Percentiles rank a stretch among this genome's conserved stretches.
phyloP scores from a whole-genome alignment of 2,329 filamentous ascomycete genomes.

The Colletotrichum higginsianum region DNA sequence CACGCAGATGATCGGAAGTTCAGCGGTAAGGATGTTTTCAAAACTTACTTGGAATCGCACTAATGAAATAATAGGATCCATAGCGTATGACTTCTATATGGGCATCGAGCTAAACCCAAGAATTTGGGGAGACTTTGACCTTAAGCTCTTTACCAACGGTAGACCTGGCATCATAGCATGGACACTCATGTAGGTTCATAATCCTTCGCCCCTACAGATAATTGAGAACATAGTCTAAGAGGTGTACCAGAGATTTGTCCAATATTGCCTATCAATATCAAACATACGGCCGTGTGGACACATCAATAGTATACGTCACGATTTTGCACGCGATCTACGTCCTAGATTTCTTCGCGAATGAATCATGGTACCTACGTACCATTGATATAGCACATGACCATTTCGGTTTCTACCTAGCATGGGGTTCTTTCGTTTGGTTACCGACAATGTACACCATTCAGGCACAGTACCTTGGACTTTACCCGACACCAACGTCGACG shows the following conservation, averaged over 20 bases:
- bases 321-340: conserved; percentile 62
- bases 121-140: conserved; percentile 58
- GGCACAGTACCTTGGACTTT: conserved; percentile 60
- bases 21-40: background rate
- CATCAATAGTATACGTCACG: conserved; percentile 57
- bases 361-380: conserved; percentile 64
- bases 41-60: background rate
- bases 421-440: conserved; percentile 62
- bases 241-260: background rate
- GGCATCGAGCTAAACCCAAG: conserved; percentile 63
- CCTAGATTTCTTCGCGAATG: conserved; percentile 64
- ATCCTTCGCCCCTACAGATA: too few species aligned
- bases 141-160: conserved; percentile 64
- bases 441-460: conserved; percentile 64
- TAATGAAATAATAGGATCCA: conserved; percentile 48
- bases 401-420: conserved; percentile 61
- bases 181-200: conserved; percentile 58
- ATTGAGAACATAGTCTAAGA: background rate
- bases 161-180: conserved; percentile 63
- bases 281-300: background rate
- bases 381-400: conserved; percentile 62
- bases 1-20: conserved; percentile 18
- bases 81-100: conserved; percentile 61
- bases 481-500: conserved; percentile 53
- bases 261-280: conserved; percentile 13